Evolutionary conservation across 495 filamentous ascomycete genomes (phyloP).

Genomic region (Podospora tetraspora): DNA sequence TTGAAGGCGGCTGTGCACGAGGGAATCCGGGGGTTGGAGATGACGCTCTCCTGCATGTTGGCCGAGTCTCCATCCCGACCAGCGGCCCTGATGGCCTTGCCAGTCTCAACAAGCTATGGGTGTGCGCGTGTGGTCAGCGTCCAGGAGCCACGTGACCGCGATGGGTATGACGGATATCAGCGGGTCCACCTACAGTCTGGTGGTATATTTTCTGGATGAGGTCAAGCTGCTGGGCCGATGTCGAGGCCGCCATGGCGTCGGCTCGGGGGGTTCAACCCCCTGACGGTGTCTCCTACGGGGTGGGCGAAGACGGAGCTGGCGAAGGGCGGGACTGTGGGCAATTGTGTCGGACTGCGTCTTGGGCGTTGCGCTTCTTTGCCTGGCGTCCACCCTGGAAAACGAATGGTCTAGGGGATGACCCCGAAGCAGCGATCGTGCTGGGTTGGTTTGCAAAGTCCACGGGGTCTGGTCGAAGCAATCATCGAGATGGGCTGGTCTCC

Average conservation of each 20-base stretch:
- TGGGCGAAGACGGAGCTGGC: neutral
- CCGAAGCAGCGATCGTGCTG: neutral
- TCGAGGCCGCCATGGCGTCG: neutral
- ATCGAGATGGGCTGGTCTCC: neutral
- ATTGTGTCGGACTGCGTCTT: neutral
- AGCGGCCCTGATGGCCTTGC: conserved; percentile 41
- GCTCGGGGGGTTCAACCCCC: neutral
- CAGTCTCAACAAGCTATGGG: conserved; percentile 46
- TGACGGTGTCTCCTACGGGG: neutral
- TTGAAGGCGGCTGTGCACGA: conserved; percentile 42
- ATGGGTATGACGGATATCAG: neutral
- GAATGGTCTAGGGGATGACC: neutral
- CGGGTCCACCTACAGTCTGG: neutral
- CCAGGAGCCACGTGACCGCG: neutral
- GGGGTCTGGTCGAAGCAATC: neutral
- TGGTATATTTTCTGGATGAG: neutral
- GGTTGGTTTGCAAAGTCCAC: neutral
- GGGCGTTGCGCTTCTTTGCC: neutral
- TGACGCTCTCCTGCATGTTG: conserved; percentile 21
- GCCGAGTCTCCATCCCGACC: conserved; percentile 36
- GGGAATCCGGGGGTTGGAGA: conserved; percentile 34
- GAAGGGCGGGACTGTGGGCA: neutral
- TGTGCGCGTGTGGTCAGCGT: neutral
- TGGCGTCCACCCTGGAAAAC: neutral
- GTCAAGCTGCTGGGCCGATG: neutral